These are phyloP conservation scores for Monosporascus ibericus DNA, from an alignment of 2,329 filamentous ascomycete species.

Conservation along the genomic window DNA sequence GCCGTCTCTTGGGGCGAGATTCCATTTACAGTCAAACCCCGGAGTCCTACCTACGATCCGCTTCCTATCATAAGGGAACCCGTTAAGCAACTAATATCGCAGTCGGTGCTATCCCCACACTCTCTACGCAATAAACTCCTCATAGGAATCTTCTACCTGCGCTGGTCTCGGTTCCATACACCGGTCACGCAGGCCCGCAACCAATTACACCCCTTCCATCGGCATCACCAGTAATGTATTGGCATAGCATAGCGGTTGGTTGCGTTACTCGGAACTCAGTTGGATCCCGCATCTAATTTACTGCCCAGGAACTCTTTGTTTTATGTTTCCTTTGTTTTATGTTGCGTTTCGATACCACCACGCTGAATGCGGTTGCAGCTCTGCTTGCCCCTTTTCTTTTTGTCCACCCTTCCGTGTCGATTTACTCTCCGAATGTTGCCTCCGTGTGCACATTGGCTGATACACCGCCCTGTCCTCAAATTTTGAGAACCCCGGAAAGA, in stretches of 20 bases:
- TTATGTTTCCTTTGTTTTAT: constrained; percentile 13
- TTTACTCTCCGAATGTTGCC: constrained; percentile 1
- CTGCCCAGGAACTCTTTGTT: constrained; percentile 12
- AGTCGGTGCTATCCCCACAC: neutral
- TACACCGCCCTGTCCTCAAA: neutral
- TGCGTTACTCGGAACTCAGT: constrained; percentile 23
- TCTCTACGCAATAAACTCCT: neutral
- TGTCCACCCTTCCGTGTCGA: neutral
- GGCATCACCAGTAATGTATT: constrained; percentile 24
- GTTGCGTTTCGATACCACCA: constrained; percentile 12
- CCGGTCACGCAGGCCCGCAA: constrained; percentile 1
- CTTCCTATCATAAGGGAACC: neutral
- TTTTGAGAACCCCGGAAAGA: constrained; percentile 8
- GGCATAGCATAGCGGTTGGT: constrained; percentile 23
- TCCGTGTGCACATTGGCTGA: too few species aligned
- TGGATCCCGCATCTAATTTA: constrained; percentile 25
- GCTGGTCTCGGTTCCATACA: constrained; percentile 8
- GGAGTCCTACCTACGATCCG: neutral
- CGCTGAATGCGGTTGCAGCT: constrained; percentile 5
- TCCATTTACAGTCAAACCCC: neutral
- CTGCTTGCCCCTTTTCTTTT: constrained; percentile 3
- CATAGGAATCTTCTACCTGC: constrained; percentile 1
- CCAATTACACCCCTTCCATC: constrained; percentile 22
- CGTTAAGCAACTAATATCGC: neutral
- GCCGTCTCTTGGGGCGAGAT: neutral